Base-by-base conservation (phyloP, 192 early-diverging fungal species). In the Coemansia sp. region DNA sequence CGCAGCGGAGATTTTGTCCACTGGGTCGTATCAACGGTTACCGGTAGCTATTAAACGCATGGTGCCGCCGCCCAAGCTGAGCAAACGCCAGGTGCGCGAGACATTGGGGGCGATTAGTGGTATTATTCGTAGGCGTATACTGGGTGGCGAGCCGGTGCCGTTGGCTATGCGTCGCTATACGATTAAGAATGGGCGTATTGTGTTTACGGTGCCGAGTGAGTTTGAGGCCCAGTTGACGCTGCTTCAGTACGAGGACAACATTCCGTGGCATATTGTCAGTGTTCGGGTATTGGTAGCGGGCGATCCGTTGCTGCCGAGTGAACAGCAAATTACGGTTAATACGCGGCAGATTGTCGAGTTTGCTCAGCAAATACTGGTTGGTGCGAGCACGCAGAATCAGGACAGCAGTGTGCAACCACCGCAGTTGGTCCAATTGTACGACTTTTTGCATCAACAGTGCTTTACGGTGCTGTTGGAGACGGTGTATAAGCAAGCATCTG, bases 1-100 rank as follows among this genome's bases (percentile, higher is more conserved):
- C 19, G 91, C 93, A 0, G 84, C 94, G 10, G 93, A 95, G 65
- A 88, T 96, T 15, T 82, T 96, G 51, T 91, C 90, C 4, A 89
- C 89, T 4, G 91, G 94, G 38, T 84, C 85, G 22, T 96, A 94
- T 64, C 87, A 88, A 51, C 84, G 89, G 4, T 79, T 96, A 57
- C 94, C 94, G 1, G 68, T 74, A 2, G 85, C 87, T 28, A 88
- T 94, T 26, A 88, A 89, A 71, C 88, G 90, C 50, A 72, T 81
- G 8, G 71, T 91, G 26, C 83, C 83, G 9, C 85, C 87, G 12
- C 82, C 82, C 23, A 72, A 69, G 28, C 78, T 93, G 19, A 82
- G 73, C 10, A 75, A 84, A 52, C 54, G 72, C 20, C 83, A 93
- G 66, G 84, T 90, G 3, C 70, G 85, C 11, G 62, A 86, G 19